Evolutionary conservation across 805 yeast species (phyloP), one percentile per base, ranked within the genome.

Genomic region (Starmerella vaccinii): DNA sequence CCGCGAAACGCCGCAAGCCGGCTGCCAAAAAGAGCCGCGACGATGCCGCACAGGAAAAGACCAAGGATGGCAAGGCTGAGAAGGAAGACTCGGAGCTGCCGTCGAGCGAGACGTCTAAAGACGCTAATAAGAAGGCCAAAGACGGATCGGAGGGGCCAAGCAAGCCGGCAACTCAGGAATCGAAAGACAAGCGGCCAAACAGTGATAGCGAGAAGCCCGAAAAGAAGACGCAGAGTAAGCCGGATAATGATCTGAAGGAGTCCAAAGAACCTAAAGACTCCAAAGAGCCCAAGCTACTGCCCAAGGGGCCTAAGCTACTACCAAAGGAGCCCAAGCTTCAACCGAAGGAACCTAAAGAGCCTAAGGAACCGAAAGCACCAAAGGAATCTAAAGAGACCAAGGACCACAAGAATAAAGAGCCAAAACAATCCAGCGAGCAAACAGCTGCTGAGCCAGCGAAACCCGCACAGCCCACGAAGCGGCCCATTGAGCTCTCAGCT

Each of bases 1-100:
- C 18, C 21, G n/a, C 46, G 29, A 43, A 43, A 21, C 43, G 45
- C 30, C 18, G 46, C n/a, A 50, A 39, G 32, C 40, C 24, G 24
- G 33, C 41, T 38, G 32, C 34, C 26, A 42, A 45, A 24, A 32
- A 41, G 12, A 27, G 24, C 23, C 26, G 16, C n/a, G 45, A 26
- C 23, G 46, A 30, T 21, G 21, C 37, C 3, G 29, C 21, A 12
- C 15, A 15, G 15, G n/a, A 21, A n/a, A 12, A 19, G 24, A 7
- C 22, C 8, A 41, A 41, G 23, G 45, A 27, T 4, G 23, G 34
- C n/a, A 27, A 41, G 13, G 16, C 15, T 6, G 26, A 19, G 26
- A 34, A 18, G n/a, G 40, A 37, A 26, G 40, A 37, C 40, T 4
- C 18, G 13, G 18, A 34, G 22, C 13, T 16, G 22, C 22, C 10